Evolutionary conservation across 495 filamentous ascomycete genomes (phyloP), one percentile per base, ranked within the genome.

Genomic region (Aspergillus hancockii): DNA sequence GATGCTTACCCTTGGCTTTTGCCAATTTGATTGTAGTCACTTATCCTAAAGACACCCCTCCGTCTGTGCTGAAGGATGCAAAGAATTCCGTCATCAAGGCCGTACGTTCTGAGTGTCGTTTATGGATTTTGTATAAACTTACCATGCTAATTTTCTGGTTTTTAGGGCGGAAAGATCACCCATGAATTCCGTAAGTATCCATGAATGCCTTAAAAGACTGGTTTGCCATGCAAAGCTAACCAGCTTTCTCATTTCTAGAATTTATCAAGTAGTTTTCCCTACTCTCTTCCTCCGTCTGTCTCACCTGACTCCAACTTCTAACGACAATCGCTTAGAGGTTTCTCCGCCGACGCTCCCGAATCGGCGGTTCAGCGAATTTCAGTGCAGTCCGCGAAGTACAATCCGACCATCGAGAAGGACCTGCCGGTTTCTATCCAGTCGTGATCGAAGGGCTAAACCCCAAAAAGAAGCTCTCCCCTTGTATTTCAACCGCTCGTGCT

Each of bases 11-110:
- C 14, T 64, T 83, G 55, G 78, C 77, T 41, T 74, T 85, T 58
- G 86, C 79, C 59, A 90, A 92, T 66, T 83, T 87, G 50, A 84
- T 93, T 52, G 83, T 96, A 59, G 79, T 97, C 67, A 89, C 82
- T 65, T 97, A 90, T 69, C 86, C 87, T 23, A 75, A 83, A 40
- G 79, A 85, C 51, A 93, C 90, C 8, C 89, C 92, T 16, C 78
- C 88, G 54, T 80, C 77, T 23, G 76, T 94, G 19, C 64, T 96
- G 22, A 73, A 83, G 14, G 67, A 88, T 51, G 90, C 89, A 38
- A 95, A 86, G 77, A 74, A 87, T 32, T 85, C 85, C 0, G 84
- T 97, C 63, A 72, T 73, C 25, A 77, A 85, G 54, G 85, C 87
- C 40, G 90, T 90, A 63, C 74, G 89, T 62, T 52, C 6, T 30